These are phyloP conservation scores for Fraxinus sp. DNA, from an alignment of 305 asterid genomes.

Conservation along the genomic window DNA sequence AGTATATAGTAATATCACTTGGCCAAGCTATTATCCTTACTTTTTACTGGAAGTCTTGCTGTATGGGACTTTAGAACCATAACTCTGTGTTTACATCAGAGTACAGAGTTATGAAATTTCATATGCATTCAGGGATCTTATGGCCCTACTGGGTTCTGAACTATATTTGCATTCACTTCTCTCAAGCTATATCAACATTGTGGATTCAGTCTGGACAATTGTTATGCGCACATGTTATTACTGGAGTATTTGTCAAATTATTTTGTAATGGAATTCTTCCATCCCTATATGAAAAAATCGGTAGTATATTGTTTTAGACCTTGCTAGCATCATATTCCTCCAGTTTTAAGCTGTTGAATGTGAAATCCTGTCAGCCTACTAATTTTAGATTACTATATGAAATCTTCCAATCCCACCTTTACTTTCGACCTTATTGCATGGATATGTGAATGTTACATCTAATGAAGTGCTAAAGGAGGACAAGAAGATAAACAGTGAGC, in stretches of 20 bases:
- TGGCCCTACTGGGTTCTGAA: not conserved
- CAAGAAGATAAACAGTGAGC: not conserved
- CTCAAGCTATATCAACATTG: not conserved
- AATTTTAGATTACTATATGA: not conserved
- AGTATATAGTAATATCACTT: not conserved
- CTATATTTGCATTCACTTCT: not conserved
- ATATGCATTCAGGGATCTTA: not conserved
- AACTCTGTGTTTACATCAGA: not conserved
- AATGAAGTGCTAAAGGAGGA: not conserved
- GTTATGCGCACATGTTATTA: not conserved
- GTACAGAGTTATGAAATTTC: not conserved
- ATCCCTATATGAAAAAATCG: not conserved
- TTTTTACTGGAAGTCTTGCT: not conserved
- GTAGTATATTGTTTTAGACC: not conserved
- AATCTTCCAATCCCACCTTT: not conserved
- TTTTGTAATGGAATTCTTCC: not conserved
- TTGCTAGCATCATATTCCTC: not conserved
- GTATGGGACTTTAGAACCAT: not conserved
- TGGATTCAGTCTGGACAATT: not conserved
- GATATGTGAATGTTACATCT: not conserved
- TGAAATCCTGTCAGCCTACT: not conserved
- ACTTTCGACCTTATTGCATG: not conserved
- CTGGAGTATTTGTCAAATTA: not conserved
- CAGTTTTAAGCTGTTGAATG: not conserved
- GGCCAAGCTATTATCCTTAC: not conserved